Base-by-base conservation (phyloP, 2,329 filamentous ascomycete species). In the Podosphaera leucotricha region DNA sequence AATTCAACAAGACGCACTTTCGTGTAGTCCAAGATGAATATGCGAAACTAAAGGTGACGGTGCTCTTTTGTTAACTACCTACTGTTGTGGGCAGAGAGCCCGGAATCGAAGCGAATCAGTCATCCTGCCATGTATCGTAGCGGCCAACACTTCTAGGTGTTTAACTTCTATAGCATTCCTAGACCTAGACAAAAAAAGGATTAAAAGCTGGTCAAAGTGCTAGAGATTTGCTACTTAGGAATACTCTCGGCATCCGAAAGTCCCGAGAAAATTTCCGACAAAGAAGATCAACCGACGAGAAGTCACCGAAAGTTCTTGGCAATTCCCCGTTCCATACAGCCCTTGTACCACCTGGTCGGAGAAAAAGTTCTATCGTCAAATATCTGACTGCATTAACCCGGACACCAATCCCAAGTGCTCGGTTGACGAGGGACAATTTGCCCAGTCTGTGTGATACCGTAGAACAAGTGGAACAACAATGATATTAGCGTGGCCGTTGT, bases 231-330 rank as follows among this genome's bases (percentile, higher is more conserved):
- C 28, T 13, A 33, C 15, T 33, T 13, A 33, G 15, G 28, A 33
- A 33, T 38, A 38, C 20, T 38, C 16, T 38, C 37, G 37, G 37
- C 37, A 38, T 38, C 37, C 37, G 37, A 38, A 22, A 38, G 37
- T 19, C n/a, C 37, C 37, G n/a, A n/a, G 20, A 2, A 38, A 38
- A 38, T 19, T 8, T 38, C 37, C 37, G 37, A 16, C 11, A 4
- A 33, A 38, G n/a, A 19, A 19, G 37, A 38, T 13, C 37, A 38
- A 22, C 6, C 37, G 15, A 19, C 19, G 18, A 19, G 37, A 19
- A 20, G 16, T 3, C 10, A 33, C 28, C 28, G 10, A 33, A n/a
- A 33, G 28, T 13, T 33, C 28, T 11, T 7, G 28, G 28, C 28
- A 13, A 13, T 33, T 33, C 11, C 28, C 28, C 28, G 22, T 33